Percentiles rank a stretch among this genome's conserved stretches.
phyloP scores from a whole-genome alignment of 768 basidiomycete genomes.

The Kwoniella bestiolae region DNA sequence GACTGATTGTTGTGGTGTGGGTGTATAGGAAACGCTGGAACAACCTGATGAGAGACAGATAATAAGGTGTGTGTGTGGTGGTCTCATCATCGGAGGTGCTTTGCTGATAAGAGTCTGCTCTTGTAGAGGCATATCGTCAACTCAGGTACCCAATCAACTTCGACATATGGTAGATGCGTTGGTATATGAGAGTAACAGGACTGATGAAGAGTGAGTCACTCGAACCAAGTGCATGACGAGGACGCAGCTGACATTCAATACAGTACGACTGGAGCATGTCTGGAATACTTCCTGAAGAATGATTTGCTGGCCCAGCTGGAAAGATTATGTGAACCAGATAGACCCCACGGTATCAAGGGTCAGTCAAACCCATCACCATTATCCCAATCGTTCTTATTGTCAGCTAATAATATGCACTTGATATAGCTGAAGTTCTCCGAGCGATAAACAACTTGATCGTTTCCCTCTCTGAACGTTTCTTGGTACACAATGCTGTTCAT shows the following conservation, averaged over 20 bases:
- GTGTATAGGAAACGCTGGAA: constrained; percentile 74
- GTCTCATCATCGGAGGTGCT: not conserved
- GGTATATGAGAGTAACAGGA: constrained; percentile 79
- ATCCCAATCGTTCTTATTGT: not conserved
- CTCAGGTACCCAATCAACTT: constrained; percentile 76
- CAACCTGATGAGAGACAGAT: constrained; percentile 89
- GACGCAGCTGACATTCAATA: constrained; percentile 2
- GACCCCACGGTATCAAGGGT: constrained; percentile 81
- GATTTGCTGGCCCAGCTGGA: constrained; percentile 85
- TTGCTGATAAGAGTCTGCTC: not conserved
- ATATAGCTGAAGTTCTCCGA: constrained; percentile 73
- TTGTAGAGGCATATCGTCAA: constrained; percentile 72
- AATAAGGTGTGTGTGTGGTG: constrained; percentile 49
- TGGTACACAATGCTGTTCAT: constrained; percentile 88
- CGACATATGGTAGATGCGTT: constrained; percentile 81
- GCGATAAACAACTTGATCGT: constrained; percentile 89
- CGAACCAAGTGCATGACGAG: constrained; percentile 5
- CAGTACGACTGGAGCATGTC: constrained; percentile 82
- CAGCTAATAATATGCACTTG: not conserved
- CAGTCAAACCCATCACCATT: not conserved
- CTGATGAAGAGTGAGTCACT: constrained; percentile 75
- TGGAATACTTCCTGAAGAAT: constrained; percentile 90
- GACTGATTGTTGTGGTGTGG: not conserved
- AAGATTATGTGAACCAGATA: constrained; percentile 78
- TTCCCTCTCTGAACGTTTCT: constrained; percentile 87